Evolutionary conservation across 2,329 filamentous ascomycete species (phyloP).

Genomic region (Sporothrix euskadiensis): DNA sequence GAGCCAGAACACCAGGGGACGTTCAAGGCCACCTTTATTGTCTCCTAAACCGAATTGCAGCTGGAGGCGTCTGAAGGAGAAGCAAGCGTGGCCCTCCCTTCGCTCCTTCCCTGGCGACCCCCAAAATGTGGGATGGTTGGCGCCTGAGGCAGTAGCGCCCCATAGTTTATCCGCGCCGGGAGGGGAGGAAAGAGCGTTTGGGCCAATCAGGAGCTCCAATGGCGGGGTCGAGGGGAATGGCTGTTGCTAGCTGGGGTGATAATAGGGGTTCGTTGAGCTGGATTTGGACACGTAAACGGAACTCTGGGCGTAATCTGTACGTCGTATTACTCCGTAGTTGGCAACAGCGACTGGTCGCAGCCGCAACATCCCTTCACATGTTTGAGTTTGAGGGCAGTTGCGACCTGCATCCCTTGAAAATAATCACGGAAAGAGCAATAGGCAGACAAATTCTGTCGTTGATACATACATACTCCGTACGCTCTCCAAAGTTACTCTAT

Average conservation of each 20-base stretch:
- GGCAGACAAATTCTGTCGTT: neutral
- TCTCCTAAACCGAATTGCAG: conserved; percentile 25
- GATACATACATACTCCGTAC: neutral
- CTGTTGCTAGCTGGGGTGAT: neutral
- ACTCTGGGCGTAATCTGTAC: neutral
- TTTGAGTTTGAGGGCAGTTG: neutral
- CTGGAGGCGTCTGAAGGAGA: conserved; percentile 17
- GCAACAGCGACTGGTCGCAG: neutral
- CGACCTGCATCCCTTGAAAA: neutral
- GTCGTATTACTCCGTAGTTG: neutral
- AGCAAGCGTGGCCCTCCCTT: conserved; percentile 29
- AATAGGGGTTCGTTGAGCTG: conserved; percentile 25
- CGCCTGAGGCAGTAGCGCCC: conserved; percentile 28
- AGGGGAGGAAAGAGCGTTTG: neutral
- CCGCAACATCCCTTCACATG: conserved; percentile 7
- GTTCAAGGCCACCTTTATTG: conserved; percentile 34
- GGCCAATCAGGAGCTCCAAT: conserved; percentile 27
- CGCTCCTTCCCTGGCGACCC: conserved; percentile 8
- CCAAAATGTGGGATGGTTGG: conserved; percentile 30
- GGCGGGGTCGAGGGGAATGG: conserved; percentile 22
- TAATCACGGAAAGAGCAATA: neutral
- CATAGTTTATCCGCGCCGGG: conserved; percentile 31
- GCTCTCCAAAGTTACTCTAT: too few species aligned
- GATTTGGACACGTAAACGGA: conserved; percentile 21
- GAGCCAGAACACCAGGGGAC: conserved; percentile 24